Evolutionary conservation across 805 yeast genomes (phyloP), one percentile per base, ranked within the genome.

Genomic region (Pichia nakasei): DNA sequence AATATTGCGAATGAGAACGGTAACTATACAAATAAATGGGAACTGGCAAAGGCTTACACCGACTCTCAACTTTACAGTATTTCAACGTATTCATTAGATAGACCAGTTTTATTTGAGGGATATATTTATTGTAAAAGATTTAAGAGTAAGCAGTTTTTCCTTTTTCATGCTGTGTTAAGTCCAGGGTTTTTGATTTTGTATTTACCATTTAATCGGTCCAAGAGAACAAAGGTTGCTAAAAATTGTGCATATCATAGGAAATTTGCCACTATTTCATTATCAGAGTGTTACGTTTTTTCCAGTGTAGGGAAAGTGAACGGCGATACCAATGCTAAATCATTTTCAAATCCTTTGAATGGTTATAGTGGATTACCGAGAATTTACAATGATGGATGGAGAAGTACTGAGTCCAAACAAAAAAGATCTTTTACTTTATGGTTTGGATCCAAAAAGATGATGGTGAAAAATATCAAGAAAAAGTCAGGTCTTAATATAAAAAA

Each of bases 361-460:
- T 70, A 68, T 5, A 70, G 72, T 39, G 63, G 80, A 0, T 57
- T 83, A 26, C 95, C 97, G 0, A 66, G 94, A 31, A 66, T 82
- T 0, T 88, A 84, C 56, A 63, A 72, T 2, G 95, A 88, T 61
- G 96, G 96, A 0, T 83, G 94, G 87, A 74, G 70, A 50, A 82
- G 94, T 2, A 68, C 77, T 9, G 97, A 91, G 54, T 84, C 80
- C 39, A 93, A 85, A 51, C 52, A 70, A n/a, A 64, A 76, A 22
- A 67, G 95, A 40, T 78, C 93, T 49, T 88, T 91, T 54, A 85
- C 93, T 0, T 52, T 91, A 3, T 88, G 96, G 96, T 76, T 80
- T 61, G 91, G 88, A 0, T 70, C 72, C 7, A 83, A 80, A 51
- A 63, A 80, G 44, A 61, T 69, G 3, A 63, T 76, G 45, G 55